phyloP scores from a whole-genome alignment of 2,329 filamentous ascomycete species.

The Colletotrichum trifolii region DNA sequence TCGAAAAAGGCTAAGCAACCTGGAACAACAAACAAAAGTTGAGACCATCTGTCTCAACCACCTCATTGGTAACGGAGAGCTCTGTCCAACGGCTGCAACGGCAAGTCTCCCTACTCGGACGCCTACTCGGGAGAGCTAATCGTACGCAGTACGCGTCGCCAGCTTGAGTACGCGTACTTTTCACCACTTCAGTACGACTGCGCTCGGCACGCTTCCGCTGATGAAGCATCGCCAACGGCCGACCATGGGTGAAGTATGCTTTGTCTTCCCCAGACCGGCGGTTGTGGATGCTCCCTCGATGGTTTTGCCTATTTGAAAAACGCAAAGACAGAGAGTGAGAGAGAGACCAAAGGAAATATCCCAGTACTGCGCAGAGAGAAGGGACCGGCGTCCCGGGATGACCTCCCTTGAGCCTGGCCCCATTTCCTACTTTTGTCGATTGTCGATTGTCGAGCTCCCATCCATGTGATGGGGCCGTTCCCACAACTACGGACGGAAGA shows the following conservation, averaged over 20 bases:
- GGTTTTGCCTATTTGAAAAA: background rate
- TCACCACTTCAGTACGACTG: background rate
- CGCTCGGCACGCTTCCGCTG: background rate
- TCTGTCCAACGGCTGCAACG: too few relatives aligned
- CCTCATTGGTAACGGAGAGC: too few relatives aligned
- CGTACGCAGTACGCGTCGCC: background rate
- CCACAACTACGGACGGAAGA: constrained; percentile 13
- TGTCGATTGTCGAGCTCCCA: background rate
- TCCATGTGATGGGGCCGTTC: background rate
- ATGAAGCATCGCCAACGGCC: background rate
- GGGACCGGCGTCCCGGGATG: too few relatives aligned
- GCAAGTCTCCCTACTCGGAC: too few relatives aligned
- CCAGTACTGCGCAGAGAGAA: too few relatives aligned
- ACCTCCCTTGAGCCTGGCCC: too few relatives aligned
- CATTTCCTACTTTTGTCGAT: background rate
- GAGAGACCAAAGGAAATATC: too few relatives aligned
- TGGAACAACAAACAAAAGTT: too few relatives aligned
- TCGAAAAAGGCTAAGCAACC: too few relatives aligned
- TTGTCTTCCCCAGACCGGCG: constrained; percentile 13
- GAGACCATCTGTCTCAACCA: too few relatives aligned
- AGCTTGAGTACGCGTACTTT: background rate
- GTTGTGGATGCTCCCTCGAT: background rate
- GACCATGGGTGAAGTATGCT: background rate
- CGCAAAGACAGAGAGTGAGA: background rate
- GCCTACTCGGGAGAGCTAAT: background rate